Evolutionary conservation across 345 rosid species (phyloP).

Genomic region (Eucalyptus cloeziana): DNA sequence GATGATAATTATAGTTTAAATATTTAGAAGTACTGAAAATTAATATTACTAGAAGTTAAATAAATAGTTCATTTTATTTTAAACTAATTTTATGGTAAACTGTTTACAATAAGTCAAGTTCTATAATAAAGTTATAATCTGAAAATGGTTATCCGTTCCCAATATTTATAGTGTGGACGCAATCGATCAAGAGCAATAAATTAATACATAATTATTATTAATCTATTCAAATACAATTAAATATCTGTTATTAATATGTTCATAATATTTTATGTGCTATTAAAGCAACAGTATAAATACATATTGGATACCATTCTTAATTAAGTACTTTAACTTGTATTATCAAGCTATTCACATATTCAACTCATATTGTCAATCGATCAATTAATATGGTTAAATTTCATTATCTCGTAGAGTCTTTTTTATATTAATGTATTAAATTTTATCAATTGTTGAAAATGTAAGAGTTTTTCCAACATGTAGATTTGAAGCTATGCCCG

Average conservation of each 20-base stretch:
- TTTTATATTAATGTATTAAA: neutral
- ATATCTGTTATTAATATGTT: neutral
- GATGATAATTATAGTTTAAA: neutral
- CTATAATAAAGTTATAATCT: neutral
- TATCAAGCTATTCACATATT: neutral
- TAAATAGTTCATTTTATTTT: neutral
- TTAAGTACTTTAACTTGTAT: neutral
- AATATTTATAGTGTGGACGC: neutral
- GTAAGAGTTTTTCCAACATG: neutral
- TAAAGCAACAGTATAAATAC: neutral
- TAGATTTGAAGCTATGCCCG: neutral
- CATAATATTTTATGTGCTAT: neutral
- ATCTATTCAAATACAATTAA: neutral
- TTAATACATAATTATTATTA: neutral
- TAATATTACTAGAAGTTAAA: neutral
- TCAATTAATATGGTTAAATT: neutral
- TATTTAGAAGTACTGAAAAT: neutral
- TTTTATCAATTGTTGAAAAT: neutral
- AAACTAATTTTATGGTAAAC: neutral
- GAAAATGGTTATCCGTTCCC: neutral
- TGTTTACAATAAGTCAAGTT: neutral
- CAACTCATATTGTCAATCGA: neutral
- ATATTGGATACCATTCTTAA: neutral
- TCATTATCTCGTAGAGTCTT: neutral
- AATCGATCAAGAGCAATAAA: neutral